Conservation (phyloP, 1,284 basidiomycete species). For the Albatrellus sp. region DNA sequence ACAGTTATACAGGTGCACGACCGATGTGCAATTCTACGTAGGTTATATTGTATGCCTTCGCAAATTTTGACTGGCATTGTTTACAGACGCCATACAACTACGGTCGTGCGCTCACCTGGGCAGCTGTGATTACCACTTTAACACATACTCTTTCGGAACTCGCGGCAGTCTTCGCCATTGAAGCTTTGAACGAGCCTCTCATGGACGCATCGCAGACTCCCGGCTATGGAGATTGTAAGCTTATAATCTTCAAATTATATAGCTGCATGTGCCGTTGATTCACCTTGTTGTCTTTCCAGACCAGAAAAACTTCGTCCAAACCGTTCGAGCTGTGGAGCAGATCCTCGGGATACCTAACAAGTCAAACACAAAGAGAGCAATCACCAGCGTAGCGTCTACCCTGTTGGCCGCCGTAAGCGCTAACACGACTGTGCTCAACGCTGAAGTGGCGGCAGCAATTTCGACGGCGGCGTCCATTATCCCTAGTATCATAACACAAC, state of each 20-base stretch:
- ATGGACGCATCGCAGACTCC: conserved; percentile 56
- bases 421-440: conserved; percentile 22
- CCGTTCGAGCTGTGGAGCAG: conserved; percentile 51
- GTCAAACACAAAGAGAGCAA: too few relatives aligned
- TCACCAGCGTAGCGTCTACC: conserved; percentile 33
- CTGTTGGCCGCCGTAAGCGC: conserved; percentile 19
- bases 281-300: conserved; percentile 26
- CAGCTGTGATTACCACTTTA: conserved; percentile 62
- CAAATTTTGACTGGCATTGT: not conserved
- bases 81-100: conserved; percentile 56
- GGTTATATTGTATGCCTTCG: conserved; percentile 11
- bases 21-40: conserved; percentile 64
- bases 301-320: conserved; percentile 58
- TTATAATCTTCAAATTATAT: not conserved
- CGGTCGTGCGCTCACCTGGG: conserved; percentile 64
- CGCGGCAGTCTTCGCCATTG: conserved; percentile 51
- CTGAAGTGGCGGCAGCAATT: conserved; percentile 33
- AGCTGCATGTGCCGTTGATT: not conserved
- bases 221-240: conserved; percentile 51
- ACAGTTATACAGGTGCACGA: conserved; percentile 38
- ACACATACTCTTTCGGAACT: conserved; percentile 60
- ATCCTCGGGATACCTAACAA: conserved; percentile 44
- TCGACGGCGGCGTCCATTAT: conserved; percentile 38
- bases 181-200: conserved; percentile 68
- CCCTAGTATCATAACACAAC: conserved; percentile 24